Evolutionary conservation across 306 rosid species (phyloP), one percentile per base, ranked within the genome.

Genomic region (Carpinus viminea): DNA sequence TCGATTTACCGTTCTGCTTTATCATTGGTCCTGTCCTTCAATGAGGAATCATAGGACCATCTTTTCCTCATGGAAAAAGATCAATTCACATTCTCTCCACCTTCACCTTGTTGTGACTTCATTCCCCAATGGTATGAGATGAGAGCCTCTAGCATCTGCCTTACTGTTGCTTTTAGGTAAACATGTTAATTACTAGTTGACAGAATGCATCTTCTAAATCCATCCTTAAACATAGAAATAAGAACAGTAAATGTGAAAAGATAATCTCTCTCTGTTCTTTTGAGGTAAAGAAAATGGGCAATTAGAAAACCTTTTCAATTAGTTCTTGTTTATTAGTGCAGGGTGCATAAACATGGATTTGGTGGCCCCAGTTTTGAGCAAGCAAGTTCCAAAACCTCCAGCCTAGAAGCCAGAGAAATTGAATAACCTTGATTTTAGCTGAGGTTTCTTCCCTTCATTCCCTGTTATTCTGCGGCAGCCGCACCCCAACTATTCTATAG

Each of bases 381-480:
- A 54, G 48, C 13, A 5, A 66, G 50, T 8, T 1, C 70, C 70
- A 64, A 64, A 24, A 34, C 46, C 70, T 31, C 47, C 21, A 64
- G 28, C 12, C 28, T 8, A 41, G 50, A 66, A 79, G 76, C 61
- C 73, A 70, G 15, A 83, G 20, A 66, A 38, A 10, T 18, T 66
- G 72, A 73, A 60, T 85, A 68, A 70, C 48, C 64, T 46, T 45
- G 69, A 57, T 71, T 71, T 79, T 52, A 60, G 71, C 68, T 74
- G 70, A 48, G 68, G 45, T 61, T 78, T 71, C 6, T 9, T 65
- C 48, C 80, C 73, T 60, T 78, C 73, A 69, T 70, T 80, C 51
- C 66, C 54, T 79, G 71, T 70, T 72, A 70, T 76, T 15, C 72
- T 56, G 70, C 16, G 55, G 73, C 79, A 50, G 68, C 69, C 71